Conservation (phyloP, 129 eudicot species). For the sunflower (Helianthus annuus) region DNA sequence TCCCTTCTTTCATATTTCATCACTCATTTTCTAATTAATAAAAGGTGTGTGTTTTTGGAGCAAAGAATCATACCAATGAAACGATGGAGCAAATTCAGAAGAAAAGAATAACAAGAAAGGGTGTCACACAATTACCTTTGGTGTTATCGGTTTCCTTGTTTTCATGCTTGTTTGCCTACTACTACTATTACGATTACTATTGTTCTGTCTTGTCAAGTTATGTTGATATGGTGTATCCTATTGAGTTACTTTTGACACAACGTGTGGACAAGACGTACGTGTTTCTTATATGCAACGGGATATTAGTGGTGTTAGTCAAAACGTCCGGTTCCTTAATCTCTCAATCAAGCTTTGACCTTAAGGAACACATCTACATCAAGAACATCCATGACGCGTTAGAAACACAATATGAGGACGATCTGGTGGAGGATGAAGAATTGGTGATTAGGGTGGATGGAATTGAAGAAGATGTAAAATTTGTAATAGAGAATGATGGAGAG, state of each 20-base stretch:
- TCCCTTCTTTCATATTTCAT: constrained; percentile 16
- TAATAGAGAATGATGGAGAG: constrained; percentile 13
- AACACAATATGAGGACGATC: constrained; percentile 8
- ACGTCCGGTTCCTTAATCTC: constrained; percentile 26
- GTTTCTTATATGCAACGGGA: constrained; percentile 32
- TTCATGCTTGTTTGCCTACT: background rate
- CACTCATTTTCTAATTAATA: background rate
- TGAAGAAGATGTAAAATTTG: constrained; percentile 3
- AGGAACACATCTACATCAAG: constrained; percentile 28
- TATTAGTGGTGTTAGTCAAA: constrained; percentile 29
- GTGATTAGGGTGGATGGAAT: constrained; percentile 27
- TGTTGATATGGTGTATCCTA: background rate
- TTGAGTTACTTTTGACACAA: constrained; percentile 11
- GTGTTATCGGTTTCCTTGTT: constrained; percentile 1
- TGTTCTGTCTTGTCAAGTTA: background rate
- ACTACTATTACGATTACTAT: constrained; percentile 6
- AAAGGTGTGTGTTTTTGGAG: background rate
- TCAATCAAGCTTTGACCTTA: constrained; percentile 29
- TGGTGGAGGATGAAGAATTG: constrained; percentile 6
- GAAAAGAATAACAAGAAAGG: constrained; percentile 23
- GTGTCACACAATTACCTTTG: constrained; percentile 14
- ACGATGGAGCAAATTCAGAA: constrained; percentile 25
- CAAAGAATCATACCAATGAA: background rate
- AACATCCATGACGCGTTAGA: constrained; percentile 30
- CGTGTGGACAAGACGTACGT: constrained; percentile 21